A percentile compares a stretch with the other conserved stretches of the same genome.
Evolutionary conservation across 2,329 filamentous ascomycete genomes (phyloP).

Genomic region (Diaporthe longicolla): DNA sequence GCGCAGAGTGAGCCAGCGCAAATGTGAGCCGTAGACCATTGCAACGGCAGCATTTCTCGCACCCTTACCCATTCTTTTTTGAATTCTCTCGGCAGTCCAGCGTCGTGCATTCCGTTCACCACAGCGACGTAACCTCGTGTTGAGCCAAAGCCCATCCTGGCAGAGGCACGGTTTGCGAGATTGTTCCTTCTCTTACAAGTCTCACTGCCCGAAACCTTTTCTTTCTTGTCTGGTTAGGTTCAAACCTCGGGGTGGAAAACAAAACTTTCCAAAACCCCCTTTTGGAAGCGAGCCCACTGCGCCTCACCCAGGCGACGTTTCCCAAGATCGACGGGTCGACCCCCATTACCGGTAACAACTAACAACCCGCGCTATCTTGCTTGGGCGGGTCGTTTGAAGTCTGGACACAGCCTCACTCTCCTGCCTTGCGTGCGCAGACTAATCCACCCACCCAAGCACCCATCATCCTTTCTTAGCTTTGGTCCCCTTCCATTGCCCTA

Average conservation of each 20-base stretch:
- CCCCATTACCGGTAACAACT: slow-evolving; percentile 19
- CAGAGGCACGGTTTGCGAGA: slow-evolving; percentile 16
- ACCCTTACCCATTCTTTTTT: not conserved
- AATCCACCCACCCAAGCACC: not conserved
- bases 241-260: slow-evolving; percentile 21
- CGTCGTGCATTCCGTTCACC: not conserved
- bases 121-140: not conserved
- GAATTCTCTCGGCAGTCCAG: not conserved
- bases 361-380: slow-evolving; percentile 20
- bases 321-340: slow-evolving; percentile 19
- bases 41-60: slow-evolving; percentile 19
- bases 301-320: slow-evolving; percentile 20
- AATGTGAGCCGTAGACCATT: slow-evolving; percentile 15
- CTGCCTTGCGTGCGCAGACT: slow-evolving; percentile 3
- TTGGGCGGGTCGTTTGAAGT: slow-evolving; percentile 27
- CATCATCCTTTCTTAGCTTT: slow-evolving; percentile 1
- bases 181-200: slow-evolving; percentile 4
- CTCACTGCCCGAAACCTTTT: slow-evolving; percentile 29
- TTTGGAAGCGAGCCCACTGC: not conserved
- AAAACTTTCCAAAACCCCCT: slow-evolving; percentile 11
- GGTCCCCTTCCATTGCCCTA: not conserved
- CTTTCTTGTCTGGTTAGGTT: slow-evolving; percentile 7
- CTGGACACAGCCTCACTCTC: slow-evolving; percentile 27
- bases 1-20: slow-evolving; percentile 32
- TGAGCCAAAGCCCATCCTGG: not conserved